Evolutionary conservation across 345 rosid genomes (phyloP).

Genomic region (Aegle marmelos): DNA sequence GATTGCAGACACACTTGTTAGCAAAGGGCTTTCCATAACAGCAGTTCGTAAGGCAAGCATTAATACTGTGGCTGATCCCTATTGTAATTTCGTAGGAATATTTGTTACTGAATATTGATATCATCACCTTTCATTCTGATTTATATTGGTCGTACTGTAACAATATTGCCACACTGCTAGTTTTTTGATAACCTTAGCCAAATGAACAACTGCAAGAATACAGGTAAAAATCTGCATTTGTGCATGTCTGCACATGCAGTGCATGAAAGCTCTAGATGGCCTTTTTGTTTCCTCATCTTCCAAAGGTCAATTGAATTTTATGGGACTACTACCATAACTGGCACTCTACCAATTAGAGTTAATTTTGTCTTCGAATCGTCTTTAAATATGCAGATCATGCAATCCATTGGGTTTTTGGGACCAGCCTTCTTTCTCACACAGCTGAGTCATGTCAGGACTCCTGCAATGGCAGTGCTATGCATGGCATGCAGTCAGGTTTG

Average conservation of each 20-base stretch:
- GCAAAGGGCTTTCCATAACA: constrained; percentile 90
- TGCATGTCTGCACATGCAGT: background rate
- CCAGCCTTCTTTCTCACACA: constrained; percentile 92
- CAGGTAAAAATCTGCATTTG: background rate
- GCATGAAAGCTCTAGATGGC: background rate
- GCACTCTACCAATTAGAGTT: constrained; percentile 2
- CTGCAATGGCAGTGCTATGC: constrained; percentile 94
- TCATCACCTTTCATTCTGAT: background rate
- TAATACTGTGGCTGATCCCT: constrained; percentile 6
- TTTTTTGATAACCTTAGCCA: background rate
- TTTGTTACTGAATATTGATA: background rate
- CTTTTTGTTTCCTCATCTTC: background rate
- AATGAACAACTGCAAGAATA: background rate
- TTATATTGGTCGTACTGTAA: background rate
- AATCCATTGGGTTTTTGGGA: constrained; percentile 91
- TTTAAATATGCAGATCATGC: constrained; percentile 78
- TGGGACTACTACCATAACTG: background rate
- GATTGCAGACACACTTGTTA: constrained; percentile 96
- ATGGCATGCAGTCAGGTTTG: constrained; percentile 99
- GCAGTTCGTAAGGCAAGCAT: constrained; percentile 85
- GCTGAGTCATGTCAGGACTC: constrained; percentile 79
- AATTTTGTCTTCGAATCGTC: constrained; percentile 15
- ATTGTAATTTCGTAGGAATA: background rate
- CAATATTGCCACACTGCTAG: background rate
- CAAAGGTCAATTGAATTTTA: background rate